These are phyloP conservation scores for Adansonia digitata DNA, from an alignment of 345 rosid genomes.

Conservation along the genomic window DNA sequence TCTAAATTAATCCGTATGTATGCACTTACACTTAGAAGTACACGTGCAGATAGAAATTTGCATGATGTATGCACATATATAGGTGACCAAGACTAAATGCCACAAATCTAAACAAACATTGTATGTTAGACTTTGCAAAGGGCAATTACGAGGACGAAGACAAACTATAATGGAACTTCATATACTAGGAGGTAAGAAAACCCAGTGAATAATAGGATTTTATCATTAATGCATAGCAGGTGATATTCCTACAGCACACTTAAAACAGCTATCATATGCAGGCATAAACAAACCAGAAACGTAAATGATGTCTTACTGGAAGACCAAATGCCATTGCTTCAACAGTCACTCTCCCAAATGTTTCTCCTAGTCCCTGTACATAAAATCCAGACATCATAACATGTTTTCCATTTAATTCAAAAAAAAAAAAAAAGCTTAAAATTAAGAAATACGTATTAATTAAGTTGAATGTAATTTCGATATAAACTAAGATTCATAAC, in stretches of 20 bases:
- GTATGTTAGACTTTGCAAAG: neutral
- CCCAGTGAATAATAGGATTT: neutral
- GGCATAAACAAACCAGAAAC: slow-evolving; percentile 4
- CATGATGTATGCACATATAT: neutral
- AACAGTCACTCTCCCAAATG: slow-evolving; percentile 96
- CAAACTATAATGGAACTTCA: neutral
- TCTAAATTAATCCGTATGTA: neutral
- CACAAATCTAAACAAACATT: neutral
- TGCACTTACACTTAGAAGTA: neutral
- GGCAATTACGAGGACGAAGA: neutral
- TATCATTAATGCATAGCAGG: neutral
- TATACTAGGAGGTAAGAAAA: neutral
- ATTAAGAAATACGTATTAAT: neutral
- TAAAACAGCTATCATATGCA: neutral
- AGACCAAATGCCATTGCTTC: slow-evolving; percentile 98
- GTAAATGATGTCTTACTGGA: slow-evolving; percentile 43
- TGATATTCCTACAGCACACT: neutral
- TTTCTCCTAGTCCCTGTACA: slow-evolving; percentile 83
- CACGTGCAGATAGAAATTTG: neutral
- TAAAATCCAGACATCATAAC: slow-evolving; percentile 7
- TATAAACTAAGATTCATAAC: neutral
- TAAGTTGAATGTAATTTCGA: neutral
- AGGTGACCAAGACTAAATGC: neutral
- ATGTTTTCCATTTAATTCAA: neutral
- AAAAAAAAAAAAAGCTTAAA: neutral